Evolutionary conservation across 306 rosid species (phyloP), one percentile per base, ranked within the genome.

Genomic region (Prunus fruticosa): DNA sequence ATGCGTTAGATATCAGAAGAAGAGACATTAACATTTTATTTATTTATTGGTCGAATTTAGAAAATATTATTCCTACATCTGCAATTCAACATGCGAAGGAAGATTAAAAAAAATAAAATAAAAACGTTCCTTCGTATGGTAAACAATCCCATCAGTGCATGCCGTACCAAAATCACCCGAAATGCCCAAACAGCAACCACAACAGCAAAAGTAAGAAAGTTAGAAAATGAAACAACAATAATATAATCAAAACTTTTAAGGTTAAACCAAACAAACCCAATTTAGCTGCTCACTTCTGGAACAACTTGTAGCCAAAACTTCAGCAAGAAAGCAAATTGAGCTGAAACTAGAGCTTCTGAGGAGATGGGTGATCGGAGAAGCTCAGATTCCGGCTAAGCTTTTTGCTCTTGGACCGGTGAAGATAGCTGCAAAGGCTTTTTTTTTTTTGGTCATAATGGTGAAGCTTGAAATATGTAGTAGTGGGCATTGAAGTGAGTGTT

Each of bases 401-500:
- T 34, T 34, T 6, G 43, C 8, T 34, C 43, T 34, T 34, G 43
- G 43, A 7, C 43, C 43, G 43, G 7, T 34, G 2, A 34, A 34
- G 43, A 34, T 34, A 34, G 43, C 43, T 34, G 43, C 43, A 34
- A 34, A 34, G 43, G 43, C 8, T 1, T 0, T 27, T 27, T 27
- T 1, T 25, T 27, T 2, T 27, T 27, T 27, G 27, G 28, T 27
- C 6, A 32, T 70, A 12, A 14, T 6, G 54, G 13, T 51, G 49
- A 34, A 0, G 54, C 23, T 79, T 18, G 62, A 69, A 60, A 46
- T 13, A 19, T 41, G 14, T 6, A 46, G 15, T 11, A 28, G 72
- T 23, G 32, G 73, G 74, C 71, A 16, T 49, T 27, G 52, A 46
- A 57, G 82, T 13, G 52, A 47, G 74, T 19, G 43, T 20, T 53